phyloP scores from a whole-genome alignment of 2,329 filamentous ascomycete genomes.

The Clarireedia hainanense region DNA sequence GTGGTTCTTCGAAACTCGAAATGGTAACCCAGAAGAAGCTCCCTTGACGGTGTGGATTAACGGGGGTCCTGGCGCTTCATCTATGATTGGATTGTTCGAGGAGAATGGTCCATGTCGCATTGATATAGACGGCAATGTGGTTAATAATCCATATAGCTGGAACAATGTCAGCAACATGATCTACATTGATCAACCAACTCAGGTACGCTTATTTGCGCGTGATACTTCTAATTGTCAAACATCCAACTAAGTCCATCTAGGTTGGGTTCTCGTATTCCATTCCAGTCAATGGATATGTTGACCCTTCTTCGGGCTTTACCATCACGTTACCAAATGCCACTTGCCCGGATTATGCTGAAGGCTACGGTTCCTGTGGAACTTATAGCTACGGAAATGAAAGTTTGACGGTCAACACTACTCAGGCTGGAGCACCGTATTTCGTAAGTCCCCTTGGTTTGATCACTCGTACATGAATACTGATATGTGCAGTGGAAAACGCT shows the following conservation, averaged over 20 bases:
- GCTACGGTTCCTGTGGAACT: constrained; percentile 40
- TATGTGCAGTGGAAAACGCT: constrained; percentile 39
- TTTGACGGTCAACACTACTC: constrained; percentile 44
- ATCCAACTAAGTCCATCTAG: constrained; percentile 6
- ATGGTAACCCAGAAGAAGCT: constrained; percentile 38
- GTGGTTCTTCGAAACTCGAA: constrained; percentile 39
- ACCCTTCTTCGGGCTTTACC: constrained; percentile 24
- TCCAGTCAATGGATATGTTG: constrained; percentile 18
- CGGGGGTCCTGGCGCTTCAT: constrained; percentile 56
- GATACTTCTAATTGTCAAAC: not conserved
- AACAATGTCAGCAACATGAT: constrained; percentile 48
- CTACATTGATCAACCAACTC: constrained; percentile 28
- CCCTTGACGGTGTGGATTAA: constrained; percentile 57
- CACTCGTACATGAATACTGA: not conserved
- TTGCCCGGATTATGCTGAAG: constrained; percentile 42
- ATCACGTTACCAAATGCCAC: constrained; percentile 37
- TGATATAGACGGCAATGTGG: constrained; percentile 32
- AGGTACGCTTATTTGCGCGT: constrained; percentile 10
- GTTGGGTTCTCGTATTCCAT: constrained; percentile 32
- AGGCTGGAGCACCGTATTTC: constrained; percentile 47
- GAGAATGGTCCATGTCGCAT: constrained; percentile 44
- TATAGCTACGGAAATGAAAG: constrained; percentile 44
- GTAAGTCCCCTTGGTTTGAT: constrained; percentile 22
- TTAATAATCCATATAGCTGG: constrained; percentile 49
- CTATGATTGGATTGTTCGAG: constrained; percentile 54